phyloP scores from a whole-genome alignment of 306 rosid species.

The Rosa rugosa region DNA sequence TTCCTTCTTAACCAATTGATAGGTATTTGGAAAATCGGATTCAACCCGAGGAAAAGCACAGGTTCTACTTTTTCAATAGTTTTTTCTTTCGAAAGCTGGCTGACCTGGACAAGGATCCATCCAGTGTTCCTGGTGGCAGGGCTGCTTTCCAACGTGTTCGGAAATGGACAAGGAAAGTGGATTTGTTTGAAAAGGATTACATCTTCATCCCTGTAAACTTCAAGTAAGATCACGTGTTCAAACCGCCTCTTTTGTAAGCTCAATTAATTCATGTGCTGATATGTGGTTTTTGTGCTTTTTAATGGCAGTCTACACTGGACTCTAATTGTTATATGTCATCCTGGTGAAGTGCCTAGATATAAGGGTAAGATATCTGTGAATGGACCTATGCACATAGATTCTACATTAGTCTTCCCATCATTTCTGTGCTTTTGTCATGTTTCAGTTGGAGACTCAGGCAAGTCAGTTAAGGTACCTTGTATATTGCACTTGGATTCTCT shows the following conservation, averaged over 20 bases:
- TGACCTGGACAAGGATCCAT: conserved; percentile 95
- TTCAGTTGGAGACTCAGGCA: conserved; percentile 57
- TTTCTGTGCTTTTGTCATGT: conserved; percentile 29
- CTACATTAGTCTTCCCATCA: conserved; percentile 5
- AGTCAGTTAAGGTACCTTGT: conserved; percentile 65
- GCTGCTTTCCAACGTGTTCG: conserved; percentile 96
- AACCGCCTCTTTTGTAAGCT: conserved; percentile 22
- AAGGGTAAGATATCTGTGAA: conserved; percentile 49
- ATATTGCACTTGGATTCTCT: conserved; percentile 97
- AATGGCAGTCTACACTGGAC: conserved; percentile 91
- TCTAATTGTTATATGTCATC: conserved; percentile 88
- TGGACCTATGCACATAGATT: background rate
- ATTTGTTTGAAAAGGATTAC: conserved; percentile 83
- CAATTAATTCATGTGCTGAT: conserved; percentile 34
- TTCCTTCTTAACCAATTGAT: conserved; percentile 21
- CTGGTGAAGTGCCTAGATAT: conserved; percentile 68
- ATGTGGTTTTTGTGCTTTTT: conserved; percentile 25
- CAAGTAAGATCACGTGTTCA: conserved; percentile 54
- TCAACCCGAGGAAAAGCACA: conserved; percentile 59
- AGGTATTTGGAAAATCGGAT: conserved; percentile 86
- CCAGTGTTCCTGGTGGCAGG: conserved; percentile 81
- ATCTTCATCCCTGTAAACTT: conserved; percentile 94
- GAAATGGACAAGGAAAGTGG: conserved; percentile 94
- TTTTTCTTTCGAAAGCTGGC: conserved; percentile 96
- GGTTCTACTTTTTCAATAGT: conserved; percentile 89